Conservation (phyloP, 2,329 filamentous ascomycete genomes). For the Bertia moriformis region DNA sequence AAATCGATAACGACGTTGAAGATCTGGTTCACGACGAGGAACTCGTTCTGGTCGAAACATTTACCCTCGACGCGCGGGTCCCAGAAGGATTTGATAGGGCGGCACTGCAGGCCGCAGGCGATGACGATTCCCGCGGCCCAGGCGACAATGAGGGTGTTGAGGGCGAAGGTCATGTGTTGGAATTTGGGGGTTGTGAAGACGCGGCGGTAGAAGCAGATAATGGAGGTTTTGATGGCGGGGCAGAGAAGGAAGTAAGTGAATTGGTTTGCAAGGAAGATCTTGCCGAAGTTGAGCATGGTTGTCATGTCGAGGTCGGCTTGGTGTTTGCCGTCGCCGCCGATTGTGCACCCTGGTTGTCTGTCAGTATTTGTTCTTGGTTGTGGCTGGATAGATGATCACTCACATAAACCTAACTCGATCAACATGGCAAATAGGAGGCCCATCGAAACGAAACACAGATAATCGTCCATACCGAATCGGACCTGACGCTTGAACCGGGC, state of each 20-base stretch:
- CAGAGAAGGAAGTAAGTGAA: slow-evolving; percentile 1
- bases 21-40: background rate
- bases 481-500: background rate
- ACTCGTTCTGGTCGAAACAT: background rate
- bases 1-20: slow-evolving; percentile 1
- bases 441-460: background rate
- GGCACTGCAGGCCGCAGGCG: background rate
- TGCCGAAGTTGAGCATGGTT: background rate
- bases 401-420: background rate
- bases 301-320: background rate
- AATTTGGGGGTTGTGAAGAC: background rate
- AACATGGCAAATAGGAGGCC: background rate
- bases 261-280: background rate
- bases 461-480: background rate
- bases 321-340: background rate
- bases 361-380: too few species aligned
- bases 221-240: background rate
- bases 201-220: slow-evolving; percentile 1
- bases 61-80: background rate
- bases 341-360: background rate
- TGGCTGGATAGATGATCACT: too few species aligned
- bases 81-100: background rate
- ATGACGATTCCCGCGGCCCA: background rate
- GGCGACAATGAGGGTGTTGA: background rate
- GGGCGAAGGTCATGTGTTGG: background rate